Base-by-base conservation (phyloP, 2,329 filamentous ascomycete species). In the Leptodontidium sp. region DNA sequence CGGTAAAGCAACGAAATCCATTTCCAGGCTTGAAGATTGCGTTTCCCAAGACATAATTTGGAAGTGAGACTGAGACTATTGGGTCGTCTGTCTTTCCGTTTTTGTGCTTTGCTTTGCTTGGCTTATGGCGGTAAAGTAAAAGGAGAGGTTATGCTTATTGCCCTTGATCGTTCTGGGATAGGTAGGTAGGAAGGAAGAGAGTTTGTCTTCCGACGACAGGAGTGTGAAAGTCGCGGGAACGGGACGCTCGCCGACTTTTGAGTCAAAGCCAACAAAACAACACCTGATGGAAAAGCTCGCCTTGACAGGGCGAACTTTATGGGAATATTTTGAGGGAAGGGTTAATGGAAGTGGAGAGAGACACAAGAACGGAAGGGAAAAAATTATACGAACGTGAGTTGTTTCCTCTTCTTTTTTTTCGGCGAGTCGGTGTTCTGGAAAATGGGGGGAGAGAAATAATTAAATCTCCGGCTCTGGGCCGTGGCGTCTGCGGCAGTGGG, bases 1-100 rank as follows among this genome's bases (percentile, higher is more conserved):
- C 12, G 86, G 86, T 53, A 88, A 77, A n/a, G 82, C 78, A 72
- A 78, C 75, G 68, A 83, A 87, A 67, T 78, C 76, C 74, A 77
- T 74, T 29, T 35, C 40, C 38, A n/a, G 26, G 9, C 40, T 65
- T 57, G 55, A 66, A 61, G 57, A 35, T 53, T 49, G 38, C 49
- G 17, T n/a, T 38, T 53, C 11, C 47, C 43, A 17, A 24, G 57
- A 8, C 24, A 32, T 21, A 49, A 32, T 61, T 35, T 32, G 40
- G 65, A 7, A n/a, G 38, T 67, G 49, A 63, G 58, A 63, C 50
- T 58, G 49, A 63, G 58, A 63, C 50, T 58, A 58, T 67, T 62
- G 50, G 24, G 5, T 17, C 6, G 38, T 40, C 38, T 40, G 8
- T 4, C 6, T 32, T 49, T 50, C 24, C 9, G n/a, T 38, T 59